phyloP scores from a whole-genome alignment of 1,284 basidiomycete species.

The Marasmius oreades region DNA sequence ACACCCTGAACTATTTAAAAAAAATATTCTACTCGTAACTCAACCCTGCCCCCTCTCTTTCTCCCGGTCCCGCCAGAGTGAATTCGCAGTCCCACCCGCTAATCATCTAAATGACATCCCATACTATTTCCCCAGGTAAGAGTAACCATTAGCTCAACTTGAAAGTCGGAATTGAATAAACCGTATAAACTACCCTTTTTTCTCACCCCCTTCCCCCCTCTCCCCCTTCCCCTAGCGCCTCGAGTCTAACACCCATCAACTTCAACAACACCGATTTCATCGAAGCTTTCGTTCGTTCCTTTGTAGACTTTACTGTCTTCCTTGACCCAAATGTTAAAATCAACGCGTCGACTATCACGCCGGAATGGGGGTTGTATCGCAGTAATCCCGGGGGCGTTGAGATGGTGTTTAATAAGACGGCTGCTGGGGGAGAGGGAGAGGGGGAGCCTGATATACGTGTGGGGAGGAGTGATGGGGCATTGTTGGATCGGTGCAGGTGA shows the following conservation, averaged over 20 bases:
- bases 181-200: no score
- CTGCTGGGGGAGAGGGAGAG: no score
- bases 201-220: no score
- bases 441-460: conserved; percentile 21
- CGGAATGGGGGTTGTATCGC: conserved; percentile 26
- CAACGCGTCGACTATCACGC: conserved; percentile 26
- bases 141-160: background rate
- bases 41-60: no score
- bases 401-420: conserved; percentile 35
- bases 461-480: conserved; percentile 21
- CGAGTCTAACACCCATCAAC: conserved; percentile 14
- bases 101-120: no score
- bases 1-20: no score
- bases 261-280: conserved; percentile 35
- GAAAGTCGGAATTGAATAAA: no score
- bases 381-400: conserved; percentile 22
- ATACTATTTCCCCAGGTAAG: conserved; percentile 30
- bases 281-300: conserved; percentile 36
- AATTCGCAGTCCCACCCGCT: no score
- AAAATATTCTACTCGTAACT: no score
- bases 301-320: conserved; percentile 31
- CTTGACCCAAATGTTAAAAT: conserved; percentile 35
- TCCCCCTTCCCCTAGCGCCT: no score
- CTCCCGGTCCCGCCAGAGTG: no score
- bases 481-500: conserved; percentile 29